phyloP scores from a whole-genome alignment of 2,329 filamentous ascomycete genomes.

The Exserohilum rostratum region DNA sequence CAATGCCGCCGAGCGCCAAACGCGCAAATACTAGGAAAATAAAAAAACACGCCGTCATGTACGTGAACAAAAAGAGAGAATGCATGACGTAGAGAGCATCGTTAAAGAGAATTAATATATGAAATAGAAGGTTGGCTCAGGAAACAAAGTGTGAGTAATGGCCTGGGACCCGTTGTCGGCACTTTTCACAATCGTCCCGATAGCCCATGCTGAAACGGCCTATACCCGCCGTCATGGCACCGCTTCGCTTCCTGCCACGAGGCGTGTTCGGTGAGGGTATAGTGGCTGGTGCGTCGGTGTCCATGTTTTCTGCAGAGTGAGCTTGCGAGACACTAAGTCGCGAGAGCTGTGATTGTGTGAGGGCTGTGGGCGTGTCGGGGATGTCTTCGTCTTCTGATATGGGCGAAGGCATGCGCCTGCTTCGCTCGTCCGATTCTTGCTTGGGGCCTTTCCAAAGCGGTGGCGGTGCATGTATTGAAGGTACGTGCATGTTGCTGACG shows the following conservation, averaged over 20 bases:
- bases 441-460: conserved; percentile 27
- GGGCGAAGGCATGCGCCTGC: conserved; percentile 48
- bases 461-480: conserved; percentile 25
- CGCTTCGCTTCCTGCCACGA: conserved; percentile 47
- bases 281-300: conserved; percentile 20
- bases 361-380: conserved; percentile 44
- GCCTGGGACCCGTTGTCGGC: conserved; percentile 54
- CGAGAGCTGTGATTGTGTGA: conserved; percentile 47
- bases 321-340: conserved; percentile 45
- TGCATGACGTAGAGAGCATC: background rate
- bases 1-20: conserved; percentile 3
- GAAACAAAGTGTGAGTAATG: conserved; percentile 57
- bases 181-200: conserved; percentile 58
- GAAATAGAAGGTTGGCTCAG: background rate
- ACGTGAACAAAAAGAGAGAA: background rate
- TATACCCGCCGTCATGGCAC: conserved; percentile 45
- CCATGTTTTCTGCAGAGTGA: conserved; percentile 40
- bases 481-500: conserved; percentile 19
- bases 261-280: conserved; percentile 29
- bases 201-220: conserved; percentile 56
- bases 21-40: background rate
- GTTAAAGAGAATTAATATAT: background rate
- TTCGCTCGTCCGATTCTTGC: conserved; percentile 33
- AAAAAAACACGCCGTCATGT: background rate
- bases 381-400: conserved; percentile 50